These are phyloP conservation scores for Taiwanofungus camphoratus DNA, from an alignment of 1,284 basidiomycete genomes.

Conservation along the genomic window DNA sequence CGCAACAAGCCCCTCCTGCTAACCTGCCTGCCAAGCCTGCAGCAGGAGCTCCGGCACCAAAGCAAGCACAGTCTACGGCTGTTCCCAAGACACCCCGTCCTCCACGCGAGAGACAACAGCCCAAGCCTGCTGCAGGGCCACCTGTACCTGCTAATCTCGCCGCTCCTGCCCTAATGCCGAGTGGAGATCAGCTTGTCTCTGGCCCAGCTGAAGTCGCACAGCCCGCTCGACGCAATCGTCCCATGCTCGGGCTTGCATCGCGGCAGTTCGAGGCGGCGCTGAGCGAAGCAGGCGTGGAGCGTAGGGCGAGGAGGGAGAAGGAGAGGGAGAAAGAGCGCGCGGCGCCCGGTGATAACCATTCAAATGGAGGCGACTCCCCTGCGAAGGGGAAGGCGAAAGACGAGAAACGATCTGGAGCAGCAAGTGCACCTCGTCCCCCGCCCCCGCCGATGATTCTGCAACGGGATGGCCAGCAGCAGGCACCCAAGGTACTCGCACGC, in stretches of 20 bases:
- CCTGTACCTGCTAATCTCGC: constrained; percentile 5
- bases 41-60: constrained; percentile 16
- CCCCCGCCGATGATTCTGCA: constrained; percentile 25
- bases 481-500: constrained; percentile 16
- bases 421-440: constrained; percentile 4
- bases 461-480: constrained; percentile 20
- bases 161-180: constrained; percentile 4
- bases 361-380: neutral
- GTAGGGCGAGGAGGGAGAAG: constrained; percentile 17
- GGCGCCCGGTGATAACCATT: neutral
- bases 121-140: constrained; percentile 9
- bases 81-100: constrained; percentile 6
- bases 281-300: constrained; percentile 45
- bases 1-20: constrained; percentile 83
- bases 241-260: constrained; percentile 52
- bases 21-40: constrained; percentile 54
- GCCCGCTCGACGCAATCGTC: constrained; percentile 40
- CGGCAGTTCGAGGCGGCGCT: constrained; percentile 64
- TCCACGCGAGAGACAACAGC: constrained; percentile 4
- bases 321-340: constrained; percentile 15
- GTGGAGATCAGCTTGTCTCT: constrained; percentile 1
- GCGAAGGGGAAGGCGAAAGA: constrained; percentile 13
- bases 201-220: constrained; percentile 3
- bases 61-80: constrained; percentile 10
- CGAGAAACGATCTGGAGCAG: constrained; percentile 9